Evolutionary conservation across 352 stramenopile species (phyloP).

Genomic region (Pythium guiyangense): DNA sequence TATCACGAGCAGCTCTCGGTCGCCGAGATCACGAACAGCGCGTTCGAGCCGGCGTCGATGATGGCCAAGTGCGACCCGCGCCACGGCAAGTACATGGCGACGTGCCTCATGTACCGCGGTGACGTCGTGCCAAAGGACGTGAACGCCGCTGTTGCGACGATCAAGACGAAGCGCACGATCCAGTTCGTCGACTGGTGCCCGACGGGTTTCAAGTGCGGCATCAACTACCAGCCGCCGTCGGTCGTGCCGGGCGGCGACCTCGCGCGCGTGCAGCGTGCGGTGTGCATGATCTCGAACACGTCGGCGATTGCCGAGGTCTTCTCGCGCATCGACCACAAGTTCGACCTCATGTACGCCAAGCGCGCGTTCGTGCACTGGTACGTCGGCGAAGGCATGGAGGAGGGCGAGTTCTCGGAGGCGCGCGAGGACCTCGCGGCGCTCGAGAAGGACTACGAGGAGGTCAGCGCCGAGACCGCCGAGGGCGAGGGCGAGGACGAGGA

Average conservation of each 20-base stretch:
- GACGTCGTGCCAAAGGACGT: constrained; percentile 95
- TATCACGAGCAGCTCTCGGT: constrained; percentile 97
- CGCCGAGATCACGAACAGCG: constrained; percentile 97
- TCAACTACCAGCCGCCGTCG: constrained; percentile 98
- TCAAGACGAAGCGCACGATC: constrained; percentile 99
- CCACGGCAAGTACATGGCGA: constrained; percentile 99
- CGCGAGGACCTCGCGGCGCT: constrained; percentile 97
- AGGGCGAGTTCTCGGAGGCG: constrained; percentile 99
- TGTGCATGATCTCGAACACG: constrained; percentile 99
- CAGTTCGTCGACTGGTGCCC: constrained; percentile 99
- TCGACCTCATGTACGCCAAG: constrained; percentile 99
- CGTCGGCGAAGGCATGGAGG: constrained; percentile 99
- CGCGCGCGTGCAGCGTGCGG: constrained; percentile 95
- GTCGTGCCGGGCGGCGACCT: constrained; percentile 96
- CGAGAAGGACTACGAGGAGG: constrained; percentile 99
- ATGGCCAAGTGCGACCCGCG: constrained; percentile 99
- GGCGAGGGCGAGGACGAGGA: constrained; percentile 94
- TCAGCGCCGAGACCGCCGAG: constrained; percentile 97
- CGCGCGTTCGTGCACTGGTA: constrained; percentile 99
- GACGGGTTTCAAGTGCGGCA: constrained; percentile 98
- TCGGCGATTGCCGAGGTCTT: constrained; percentile 98
- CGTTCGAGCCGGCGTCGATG: constrained; percentile 97
- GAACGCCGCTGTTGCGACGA: constrained; percentile 96
- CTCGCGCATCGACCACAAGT: constrained; percentile 99
- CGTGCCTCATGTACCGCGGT: constrained; percentile 98